Conservation (phyloP, 495 filamentous ascomycete species). For the Podospora bellae-mahoneyi region DNA sequence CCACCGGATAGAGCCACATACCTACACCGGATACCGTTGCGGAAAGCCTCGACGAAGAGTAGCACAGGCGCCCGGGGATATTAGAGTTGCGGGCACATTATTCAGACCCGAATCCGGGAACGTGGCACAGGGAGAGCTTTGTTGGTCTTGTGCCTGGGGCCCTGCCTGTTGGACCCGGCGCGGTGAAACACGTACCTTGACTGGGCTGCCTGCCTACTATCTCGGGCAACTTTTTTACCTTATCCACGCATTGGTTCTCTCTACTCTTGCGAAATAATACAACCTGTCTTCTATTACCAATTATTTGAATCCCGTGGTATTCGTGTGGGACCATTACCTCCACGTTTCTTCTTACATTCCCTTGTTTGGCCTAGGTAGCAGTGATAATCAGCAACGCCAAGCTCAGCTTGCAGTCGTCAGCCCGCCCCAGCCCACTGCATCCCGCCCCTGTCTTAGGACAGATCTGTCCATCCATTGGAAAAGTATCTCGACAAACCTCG, state of each 20-base stretch:
- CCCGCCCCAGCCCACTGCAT: slow-evolving; percentile 4
- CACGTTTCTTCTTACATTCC: not conserved
- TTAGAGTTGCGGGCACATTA: not conserved
- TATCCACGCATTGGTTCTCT: not conserved
- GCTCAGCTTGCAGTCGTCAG: slow-evolving; percentile 2
- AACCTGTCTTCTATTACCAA: not conserved
- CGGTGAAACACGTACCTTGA: slow-evolving; percentile 15
- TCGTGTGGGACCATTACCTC: not conserved
- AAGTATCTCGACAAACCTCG: not conserved
- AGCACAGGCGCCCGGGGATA: not conserved
- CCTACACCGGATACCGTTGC: not conserved
- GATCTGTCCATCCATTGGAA: not conserved
- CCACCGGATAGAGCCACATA: not conserved
- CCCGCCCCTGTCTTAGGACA: slow-evolving; percentile 3
- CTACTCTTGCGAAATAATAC: not conserved
- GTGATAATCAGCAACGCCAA: not conserved
- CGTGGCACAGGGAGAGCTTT: slow-evolving; percentile 13
- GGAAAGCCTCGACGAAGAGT: not conserved
- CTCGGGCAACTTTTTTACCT: not conserved
- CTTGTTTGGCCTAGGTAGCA: not conserved
- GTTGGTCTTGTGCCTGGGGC: slow-evolving; percentile 3
- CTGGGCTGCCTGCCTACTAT: not conserved
- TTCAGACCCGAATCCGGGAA: slow-evolving; percentile 18
- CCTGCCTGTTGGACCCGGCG: slow-evolving; percentile 6
- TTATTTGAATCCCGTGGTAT: not conserved